A percentile compares a stretch with the other conserved stretches of the same genome.
Conservation (phyloP, 169 alveolate genomes). For the Perkinsus olseni region DNA sequence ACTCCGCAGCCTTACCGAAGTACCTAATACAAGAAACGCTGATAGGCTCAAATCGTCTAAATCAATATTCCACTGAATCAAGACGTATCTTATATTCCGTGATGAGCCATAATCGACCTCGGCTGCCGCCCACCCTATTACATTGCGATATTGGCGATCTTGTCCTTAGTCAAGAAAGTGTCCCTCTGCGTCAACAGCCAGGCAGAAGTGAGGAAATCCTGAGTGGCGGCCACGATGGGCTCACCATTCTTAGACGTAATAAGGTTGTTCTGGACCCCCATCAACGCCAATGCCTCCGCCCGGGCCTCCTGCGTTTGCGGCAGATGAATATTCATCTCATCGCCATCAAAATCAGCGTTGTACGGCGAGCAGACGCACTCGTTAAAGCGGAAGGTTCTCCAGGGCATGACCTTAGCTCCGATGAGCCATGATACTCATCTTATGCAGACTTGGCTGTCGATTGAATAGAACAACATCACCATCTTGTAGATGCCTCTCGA, state of each 20-base stretch:
- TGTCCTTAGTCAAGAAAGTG: slow-evolving; percentile 78
- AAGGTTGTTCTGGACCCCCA: slow-evolving; percentile 86
- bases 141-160: slow-evolving; percentile 40
- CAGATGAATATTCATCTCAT: slow-evolving; percentile 98
- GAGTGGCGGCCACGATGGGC: slow-evolving; percentile 90
- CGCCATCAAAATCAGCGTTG: slow-evolving; percentile 99
- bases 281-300: slow-evolving; percentile 81
- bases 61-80: too few species aligned
- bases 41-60: too few species aligned
- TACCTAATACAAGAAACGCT: background rate
- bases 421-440: slow-evolving; percentile 95
- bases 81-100: too few species aligned
- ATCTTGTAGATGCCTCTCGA: slow-evolving; percentile 91
- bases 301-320: slow-evolving; percentile 97
- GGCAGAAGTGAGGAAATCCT: slow-evolving; percentile 75
- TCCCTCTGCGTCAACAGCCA: slow-evolving; percentile 90
- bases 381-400: slow-evolving; percentile 91
- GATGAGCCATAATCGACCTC: too few species aligned
- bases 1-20: slow-evolving; percentile 11
- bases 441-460: slow-evolving; percentile 96
- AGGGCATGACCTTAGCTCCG: slow-evolving; percentile 86
- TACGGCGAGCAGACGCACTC: slow-evolving; percentile 97
- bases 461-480: slow-evolving; percentile 97
- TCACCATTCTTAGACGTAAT: slow-evolving; percentile 97
- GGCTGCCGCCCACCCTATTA: background rate